These are phyloP conservation scores for Lagerstroemia speciosa DNA, from an alignment of 345 rosid genomes.

Conservation along the genomic window DNA sequence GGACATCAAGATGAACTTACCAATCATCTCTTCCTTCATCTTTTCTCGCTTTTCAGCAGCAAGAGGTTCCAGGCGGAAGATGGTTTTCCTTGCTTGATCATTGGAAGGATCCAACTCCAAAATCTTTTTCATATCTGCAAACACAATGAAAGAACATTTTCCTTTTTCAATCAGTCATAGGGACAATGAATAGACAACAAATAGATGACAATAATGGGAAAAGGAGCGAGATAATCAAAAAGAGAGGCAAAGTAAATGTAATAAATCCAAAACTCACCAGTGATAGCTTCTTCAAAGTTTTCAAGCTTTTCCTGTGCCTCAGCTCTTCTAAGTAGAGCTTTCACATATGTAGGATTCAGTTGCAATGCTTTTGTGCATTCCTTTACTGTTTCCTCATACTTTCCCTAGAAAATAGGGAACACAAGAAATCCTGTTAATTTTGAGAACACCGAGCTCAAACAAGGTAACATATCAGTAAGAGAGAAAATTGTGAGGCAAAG, in stretches of 20 bases:
- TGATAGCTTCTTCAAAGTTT: slow-evolving; percentile 76
- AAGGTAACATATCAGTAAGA: not conserved
- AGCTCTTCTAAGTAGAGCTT: slow-evolving; percentile 69
- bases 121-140: slow-evolving; percentile 73
- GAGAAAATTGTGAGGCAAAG: not conserved
- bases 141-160: not conserved
- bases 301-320: slow-evolving; percentile 92
- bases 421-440: not conserved
- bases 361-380: slow-evolving; percentile 83
- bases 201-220: not conserved
- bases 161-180: not conserved
- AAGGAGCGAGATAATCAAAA: no score
- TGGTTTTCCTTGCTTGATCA: slow-evolving; percentile 59
- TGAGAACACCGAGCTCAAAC: not conserved
- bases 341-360: slow-evolving; percentile 63
- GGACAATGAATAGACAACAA: not conserved
- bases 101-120: slow-evolving; percentile 78
- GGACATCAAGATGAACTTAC: slow-evolving; percentile 30
- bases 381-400: slow-evolving; percentile 63
- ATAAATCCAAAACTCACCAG: slow-evolving; percentile 31
- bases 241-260: no score
- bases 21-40: slow-evolving; percentile 97
- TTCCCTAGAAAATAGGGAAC: slow-evolving; percentile 32
- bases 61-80: slow-evolving; percentile 64
- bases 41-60: slow-evolving; percentile 89